Evolutionary conservation across 306 rosid genomes (phyloP), one percentile per base, ranked within the genome.

Genomic region (Myrica gale): DNA sequence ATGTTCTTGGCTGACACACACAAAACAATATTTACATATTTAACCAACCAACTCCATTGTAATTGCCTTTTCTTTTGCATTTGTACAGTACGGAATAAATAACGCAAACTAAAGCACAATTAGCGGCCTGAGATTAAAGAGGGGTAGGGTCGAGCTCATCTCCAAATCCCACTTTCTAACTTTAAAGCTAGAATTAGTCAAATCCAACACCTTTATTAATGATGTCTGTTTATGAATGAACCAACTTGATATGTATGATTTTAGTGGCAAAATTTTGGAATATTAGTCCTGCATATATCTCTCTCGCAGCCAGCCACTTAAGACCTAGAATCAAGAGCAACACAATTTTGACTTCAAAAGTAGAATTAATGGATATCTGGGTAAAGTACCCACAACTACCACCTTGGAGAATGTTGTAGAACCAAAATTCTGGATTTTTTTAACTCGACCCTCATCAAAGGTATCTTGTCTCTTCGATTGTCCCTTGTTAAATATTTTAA

Each of bases 91-190:
- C 21, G 50, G 16, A 41, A 7, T 15, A 42, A 65, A 65, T 3
- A 41, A 42, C 9, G 39, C 46, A 10, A 44, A 50, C 73, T 8
- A 32, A 44, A 21, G 19, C 7, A 20, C 58, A 71, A 66, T 67
- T 4, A 47, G 74, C 52, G 83, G 78, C 44, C 46, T 66, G 12
- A 16, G 62, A 65, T 73, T 66, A 75, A 79, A 79, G 82, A 62
- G 84, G 10, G 12, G 60, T 48, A 69, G 71, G 75, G 11, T 68
- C 75, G 57, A 57, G 67, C 77, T 60, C 13, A 58, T 47, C 52
- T 21, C n/a, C 37, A 48, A 80, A 74, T 74, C 77, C 65, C 78
- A 75, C 77, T 68, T 69, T 26, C 11, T 4, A 39, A 46, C 23
- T 57, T 62, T 9, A 47, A 70, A 69, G 45, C 45, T 48, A 41